These are phyloP conservation scores for Grigorovia humatica DNA, from an alignment of 805 yeast genomes.

Conservation along the genomic window DNA sequence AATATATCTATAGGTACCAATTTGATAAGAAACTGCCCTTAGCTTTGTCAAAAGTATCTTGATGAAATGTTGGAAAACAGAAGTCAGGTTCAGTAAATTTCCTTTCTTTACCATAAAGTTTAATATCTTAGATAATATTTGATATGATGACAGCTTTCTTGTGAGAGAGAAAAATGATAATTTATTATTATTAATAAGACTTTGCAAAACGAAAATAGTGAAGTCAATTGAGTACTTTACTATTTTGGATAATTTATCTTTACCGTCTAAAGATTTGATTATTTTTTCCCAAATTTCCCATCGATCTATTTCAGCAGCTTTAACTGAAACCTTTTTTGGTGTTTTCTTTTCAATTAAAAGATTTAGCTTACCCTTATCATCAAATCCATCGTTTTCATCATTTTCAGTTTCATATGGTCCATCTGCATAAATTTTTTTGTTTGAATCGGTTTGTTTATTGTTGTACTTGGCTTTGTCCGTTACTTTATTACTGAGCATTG, in stretches of 20 bases:
- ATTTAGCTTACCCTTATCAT: too few relatives aligned
- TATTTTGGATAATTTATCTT: slow-evolving; percentile 60
- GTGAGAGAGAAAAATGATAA: not conserved
- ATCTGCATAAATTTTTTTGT: not conserved
- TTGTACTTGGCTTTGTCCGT: not conserved
- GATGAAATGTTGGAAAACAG: not conserved
- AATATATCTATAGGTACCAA: slow-evolving; percentile 40
- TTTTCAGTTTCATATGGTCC: not conserved
- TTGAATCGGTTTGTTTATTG: not conserved
- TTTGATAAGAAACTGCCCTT: not conserved
- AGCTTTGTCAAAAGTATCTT: not conserved
- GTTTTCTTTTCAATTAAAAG: not conserved
- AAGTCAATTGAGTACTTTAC: slow-evolving; percentile 50
- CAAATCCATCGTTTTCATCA: not conserved
- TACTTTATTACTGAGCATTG: not conserved
- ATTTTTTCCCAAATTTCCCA: slow-evolving; percentile 3
- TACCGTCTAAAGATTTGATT: slow-evolving; percentile 37
- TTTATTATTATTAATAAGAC: not conserved
- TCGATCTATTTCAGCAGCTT: not conserved
- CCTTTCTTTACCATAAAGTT: slow-evolving; percentile 7
- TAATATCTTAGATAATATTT: not conserved
- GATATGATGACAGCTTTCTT: not conserved
- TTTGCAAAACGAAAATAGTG: slow-evolving; percentile 21
- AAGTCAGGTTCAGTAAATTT: slow-evolving; percentile 19
- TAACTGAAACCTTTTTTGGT: not conserved